phyloP scores from a whole-genome alignment of 768 basidiomycete species.

The Mycena belliarum region DNA sequence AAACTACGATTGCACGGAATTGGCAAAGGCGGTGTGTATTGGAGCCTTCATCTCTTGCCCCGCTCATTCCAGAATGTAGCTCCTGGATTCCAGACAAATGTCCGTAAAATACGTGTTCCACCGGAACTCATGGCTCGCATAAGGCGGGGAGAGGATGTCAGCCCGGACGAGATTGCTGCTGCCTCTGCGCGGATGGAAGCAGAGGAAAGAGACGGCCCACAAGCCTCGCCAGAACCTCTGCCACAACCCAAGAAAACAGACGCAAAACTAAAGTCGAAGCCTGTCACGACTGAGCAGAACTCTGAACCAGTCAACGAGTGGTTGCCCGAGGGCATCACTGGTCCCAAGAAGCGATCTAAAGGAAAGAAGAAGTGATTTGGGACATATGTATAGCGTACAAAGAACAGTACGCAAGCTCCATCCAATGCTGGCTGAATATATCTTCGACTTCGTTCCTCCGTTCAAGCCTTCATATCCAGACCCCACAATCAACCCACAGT shows the following conservation, averaged over 20 bases:
- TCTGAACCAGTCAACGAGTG: slow-evolving; percentile 46
- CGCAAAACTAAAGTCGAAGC: not conserved
- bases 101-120: slow-evolving; percentile 49
- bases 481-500: no score
- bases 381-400: not conserved
- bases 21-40: slow-evolving; percentile 52
- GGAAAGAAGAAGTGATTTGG: slow-evolving; percentile 30
- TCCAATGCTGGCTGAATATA: not conserved
- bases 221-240: not conserved
- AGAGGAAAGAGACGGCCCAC: slow-evolving; percentile 25
- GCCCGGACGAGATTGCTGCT: slow-evolving; percentile 51
- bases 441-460: not conserved
- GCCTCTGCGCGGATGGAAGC: slow-evolving; percentile 45
- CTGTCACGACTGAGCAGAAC: slow-evolving; percentile 14
- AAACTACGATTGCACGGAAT: slow-evolving; percentile 49
- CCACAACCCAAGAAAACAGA: slow-evolving; percentile 8
- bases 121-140: slow-evolving; percentile 58
- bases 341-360: slow-evolving; percentile 44
- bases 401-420: not conserved
- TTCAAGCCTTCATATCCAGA: not conserved
- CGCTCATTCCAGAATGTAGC: slow-evolving; percentile 32
- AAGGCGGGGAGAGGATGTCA: slow-evolving; percentile 52
- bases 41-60: not conserved
- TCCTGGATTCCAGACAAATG: slow-evolving; percentile 57
- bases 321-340: slow-evolving; percentile 49